These are phyloP conservation scores for Raphanus raphanistrum DNA, from an alignment of 345 rosid genomes.

Conservation along the genomic window DNA sequence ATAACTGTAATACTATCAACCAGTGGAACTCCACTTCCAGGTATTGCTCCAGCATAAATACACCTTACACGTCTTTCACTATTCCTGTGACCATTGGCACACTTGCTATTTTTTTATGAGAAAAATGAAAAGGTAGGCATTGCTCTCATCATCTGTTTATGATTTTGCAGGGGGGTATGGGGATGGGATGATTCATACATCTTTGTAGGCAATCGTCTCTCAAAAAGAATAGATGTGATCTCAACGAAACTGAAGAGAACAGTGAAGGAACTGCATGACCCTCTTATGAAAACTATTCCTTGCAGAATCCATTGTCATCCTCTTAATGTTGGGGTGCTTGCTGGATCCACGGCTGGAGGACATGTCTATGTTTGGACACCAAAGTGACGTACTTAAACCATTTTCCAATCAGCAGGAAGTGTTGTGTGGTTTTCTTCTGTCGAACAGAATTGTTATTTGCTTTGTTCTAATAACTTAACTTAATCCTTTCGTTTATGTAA, in stretches of 20 bases:
- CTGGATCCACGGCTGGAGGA: constrained; percentile 75
- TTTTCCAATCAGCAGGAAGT: background rate
- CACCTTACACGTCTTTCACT: background rate
- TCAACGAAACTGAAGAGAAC: constrained; percentile 40
- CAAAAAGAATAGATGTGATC: constrained; percentile 67
- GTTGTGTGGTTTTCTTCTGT: background rate
- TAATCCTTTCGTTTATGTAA: background rate
- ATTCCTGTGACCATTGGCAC: background rate
- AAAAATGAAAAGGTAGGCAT: background rate
- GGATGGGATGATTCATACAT: constrained; percentile 88
- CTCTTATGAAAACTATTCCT: constrained; percentile 56
- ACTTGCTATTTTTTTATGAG: background rate
- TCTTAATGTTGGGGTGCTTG: constrained; percentile 57
- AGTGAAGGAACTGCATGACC: constrained; percentile 48
- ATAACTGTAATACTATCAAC: constrained; percentile 51
- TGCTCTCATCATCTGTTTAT: background rate
- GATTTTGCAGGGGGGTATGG: constrained; percentile 67
- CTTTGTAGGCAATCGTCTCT: constrained; percentile 56
- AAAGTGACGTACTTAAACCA: background rate
- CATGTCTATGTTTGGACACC: constrained; percentile 70
- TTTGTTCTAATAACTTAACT: background rate
- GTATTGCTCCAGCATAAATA: constrained; percentile 36
- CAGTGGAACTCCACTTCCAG: constrained; percentile 74
- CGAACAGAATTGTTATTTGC: background rate
- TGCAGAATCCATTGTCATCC: constrained; percentile 77